Evolutionary conservation across 257 asterid genomes (phyloP).

Genomic region (Avicennia marina): DNA sequence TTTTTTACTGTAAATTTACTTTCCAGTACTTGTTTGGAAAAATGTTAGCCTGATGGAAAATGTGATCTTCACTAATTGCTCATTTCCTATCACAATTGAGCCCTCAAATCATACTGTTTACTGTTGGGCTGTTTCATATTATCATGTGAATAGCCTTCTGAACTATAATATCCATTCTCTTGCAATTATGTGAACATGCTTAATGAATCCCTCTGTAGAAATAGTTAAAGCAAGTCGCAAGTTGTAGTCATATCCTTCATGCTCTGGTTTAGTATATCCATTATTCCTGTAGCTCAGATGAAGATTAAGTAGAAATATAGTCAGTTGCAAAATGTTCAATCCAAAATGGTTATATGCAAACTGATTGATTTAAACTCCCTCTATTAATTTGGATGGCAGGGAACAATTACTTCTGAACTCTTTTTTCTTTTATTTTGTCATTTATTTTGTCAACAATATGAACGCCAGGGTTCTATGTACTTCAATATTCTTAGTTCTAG

Average conservation of each 20-base stretch:
- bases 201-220: neutral
- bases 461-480: neutral
- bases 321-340: constrained; percentile 4
- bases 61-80: neutral
- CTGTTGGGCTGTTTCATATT: neutral
- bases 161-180: too few species aligned
- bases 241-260: neutral
- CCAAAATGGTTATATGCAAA: too few species aligned
- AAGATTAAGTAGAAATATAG: neutral
- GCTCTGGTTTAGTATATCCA: neutral
- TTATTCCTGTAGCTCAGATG: neutral
- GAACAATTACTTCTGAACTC: neutral
- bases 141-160: neutral
- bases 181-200: too few species aligned
- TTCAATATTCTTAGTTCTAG: neutral
- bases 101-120: neutral
- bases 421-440: neutral
- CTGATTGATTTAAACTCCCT: too few species aligned
- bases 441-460: too few species aligned
- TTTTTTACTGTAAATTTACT: too few species aligned
- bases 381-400: neutral
- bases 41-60: too few species aligned
- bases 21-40: too few species aligned
- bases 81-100: neutral
- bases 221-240: neutral